phyloP scores from a whole-genome alignment of 768 basidiomycete species.

The Pulveroboletus sp. region DNA sequence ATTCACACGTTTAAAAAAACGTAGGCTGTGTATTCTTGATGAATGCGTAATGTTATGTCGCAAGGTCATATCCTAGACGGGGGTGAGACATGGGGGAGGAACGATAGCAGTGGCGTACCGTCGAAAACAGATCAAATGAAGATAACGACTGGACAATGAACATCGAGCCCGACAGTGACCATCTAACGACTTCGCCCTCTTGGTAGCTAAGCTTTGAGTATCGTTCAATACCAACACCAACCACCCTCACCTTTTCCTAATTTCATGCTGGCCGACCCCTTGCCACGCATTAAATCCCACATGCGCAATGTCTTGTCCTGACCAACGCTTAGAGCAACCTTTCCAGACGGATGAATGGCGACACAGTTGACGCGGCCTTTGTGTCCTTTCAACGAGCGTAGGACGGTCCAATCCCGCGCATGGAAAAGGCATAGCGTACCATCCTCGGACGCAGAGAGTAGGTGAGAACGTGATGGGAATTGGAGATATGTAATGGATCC shows the following conservation, averaged over 20 bases:
- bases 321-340: constrained; percentile 89
- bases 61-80: constrained; percentile 69
- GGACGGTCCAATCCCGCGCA: constrained; percentile 90
- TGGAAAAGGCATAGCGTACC: constrained; percentile 88
- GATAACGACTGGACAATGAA: constrained; percentile 80
- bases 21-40: constrained; percentile 81
- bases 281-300: constrained; percentile 99
- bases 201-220: background rate
- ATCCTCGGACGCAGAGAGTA: constrained; percentile 91
- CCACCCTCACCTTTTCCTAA: constrained; percentile 73
- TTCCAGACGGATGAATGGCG: constrained; percentile 90
- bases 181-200: constrained; percentile 94
- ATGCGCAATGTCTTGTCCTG: constrained; percentile 87
- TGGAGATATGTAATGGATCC: constrained; percentile 88
- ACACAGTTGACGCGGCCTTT: constrained; percentile 89
- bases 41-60: constrained; percentile 72
- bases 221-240: background rate
- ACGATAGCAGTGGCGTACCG: constrained; percentile 40
- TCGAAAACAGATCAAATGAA: constrained; percentile 80
- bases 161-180: constrained; percentile 72
- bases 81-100: background rate
- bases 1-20: constrained; percentile 63
- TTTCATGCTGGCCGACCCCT: constrained; percentile 85
- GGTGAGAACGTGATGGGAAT: constrained; percentile 86
- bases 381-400: constrained; percentile 88